Base-by-base conservation (phyloP, 2,329 filamentous ascomycete genomes). In the Apiospora phragmitis region DNA sequence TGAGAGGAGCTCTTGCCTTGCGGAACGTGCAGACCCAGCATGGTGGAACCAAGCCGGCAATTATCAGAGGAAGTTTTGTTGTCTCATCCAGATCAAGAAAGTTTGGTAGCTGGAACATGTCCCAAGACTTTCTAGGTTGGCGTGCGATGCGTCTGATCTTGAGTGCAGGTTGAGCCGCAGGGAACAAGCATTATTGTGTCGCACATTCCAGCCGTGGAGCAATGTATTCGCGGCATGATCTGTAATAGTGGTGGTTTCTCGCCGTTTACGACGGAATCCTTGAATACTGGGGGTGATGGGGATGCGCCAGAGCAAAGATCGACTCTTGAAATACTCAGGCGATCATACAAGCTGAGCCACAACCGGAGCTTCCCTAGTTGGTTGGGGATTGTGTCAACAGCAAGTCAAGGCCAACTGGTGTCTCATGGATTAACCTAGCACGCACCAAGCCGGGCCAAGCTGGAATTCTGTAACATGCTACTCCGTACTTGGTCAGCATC, bases 291-390 rank as follows among this genome's bases (percentile, higher is more conserved):
- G 55, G 21, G 11, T 35, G 21, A 14, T 3, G 21, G 11, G n/a
- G 21, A 14, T 3, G 55, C 32, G 18, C 55, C 55, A 32, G 38
- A 29, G 65, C 18, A 14, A 26, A 45, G n/a, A 45, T 43, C 38
- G 41, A 43, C 11, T 42, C n/a, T 43, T 29, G 65, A 9, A 32
- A 21, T 7, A 8, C 42, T 21, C 24, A n/a, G 65, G 26, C 65
- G 38, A 67, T 67, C 65, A 67, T 45, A 67, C 65, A 45, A 21
- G 65, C 65, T 67, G 41, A 43, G 65, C 65, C 65, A 67, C 65
- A 21, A 43, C 38, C 12, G 8, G n/a, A 67, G 6, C 11, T 32
- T 6, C 11, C 62, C 24, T 43, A 11, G 29, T 67, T 67, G 41
- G 65, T 21, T 21, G 18, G 18, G 4, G 9, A 11, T 38, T 62